phyloP scores from a whole-genome alignment of 2,329 filamentous ascomycete genomes.

The Cercospora nicotianae region DNA sequence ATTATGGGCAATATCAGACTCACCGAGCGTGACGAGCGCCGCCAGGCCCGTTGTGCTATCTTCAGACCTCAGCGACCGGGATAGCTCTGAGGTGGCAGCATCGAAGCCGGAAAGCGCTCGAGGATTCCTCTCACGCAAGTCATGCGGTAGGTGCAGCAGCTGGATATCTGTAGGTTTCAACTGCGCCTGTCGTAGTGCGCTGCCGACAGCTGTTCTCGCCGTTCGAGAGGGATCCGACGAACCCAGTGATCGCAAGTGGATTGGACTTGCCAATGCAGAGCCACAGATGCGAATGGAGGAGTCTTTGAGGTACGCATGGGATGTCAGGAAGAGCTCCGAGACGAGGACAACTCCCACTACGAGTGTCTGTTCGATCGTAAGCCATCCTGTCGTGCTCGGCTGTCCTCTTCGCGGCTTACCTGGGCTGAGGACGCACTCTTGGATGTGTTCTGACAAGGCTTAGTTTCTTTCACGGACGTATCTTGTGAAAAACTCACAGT shows the following conservation, averaged over 20 bases:
- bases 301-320: conserved; percentile 34
- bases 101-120: conserved; percentile 9
- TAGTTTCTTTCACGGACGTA: not conserved
- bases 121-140: conserved; percentile 12
- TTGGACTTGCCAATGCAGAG: conserved; percentile 14
- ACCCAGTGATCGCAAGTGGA: conserved; percentile 17
- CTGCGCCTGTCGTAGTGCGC: conserved; percentile 22
- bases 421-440: not conserved
- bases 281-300: conserved; percentile 26
- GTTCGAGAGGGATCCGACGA: conserved; percentile 15
- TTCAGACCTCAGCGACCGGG: not conserved
- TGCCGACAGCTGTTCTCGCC: conserved; percentile 16
- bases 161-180: conserved; percentile 26
- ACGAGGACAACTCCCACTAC: conserved; percentile 29
- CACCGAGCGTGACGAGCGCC: conserved; percentile 26
- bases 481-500: conserved; percentile 11
- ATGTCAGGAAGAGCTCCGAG: conserved; percentile 30
- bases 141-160: conserved; percentile 18
- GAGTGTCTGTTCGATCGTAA: conserved; percentile 18
- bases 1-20: not conserved
- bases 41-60: conserved; percentile 20
- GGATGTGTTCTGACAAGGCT: not conserved
- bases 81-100: conserved; percentile 7
- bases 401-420: not conserved
- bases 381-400: not conserved